Evolutionary conservation across 805 yeast genomes (phyloP).

Genomic region (Maudiozyma serrabonitensis): DNA sequence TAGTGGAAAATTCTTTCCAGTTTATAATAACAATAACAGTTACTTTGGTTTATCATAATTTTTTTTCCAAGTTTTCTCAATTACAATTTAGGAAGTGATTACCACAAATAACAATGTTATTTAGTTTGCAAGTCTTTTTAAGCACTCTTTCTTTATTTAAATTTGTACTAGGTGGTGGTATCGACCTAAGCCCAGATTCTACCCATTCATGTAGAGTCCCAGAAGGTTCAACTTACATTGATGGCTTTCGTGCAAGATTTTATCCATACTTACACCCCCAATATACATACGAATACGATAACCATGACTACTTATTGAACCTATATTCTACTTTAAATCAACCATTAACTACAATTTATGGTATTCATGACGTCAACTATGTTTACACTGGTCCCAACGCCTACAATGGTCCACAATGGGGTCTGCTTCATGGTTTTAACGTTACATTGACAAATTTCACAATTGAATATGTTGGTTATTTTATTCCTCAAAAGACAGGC

Average conservation of each 20-base stretch:
- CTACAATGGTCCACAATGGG: background rate
- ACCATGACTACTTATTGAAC: background rate
- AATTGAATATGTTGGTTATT: constrained; percentile 23
- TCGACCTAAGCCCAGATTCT: background rate
- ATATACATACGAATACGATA: background rate
- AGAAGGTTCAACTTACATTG: background rate
- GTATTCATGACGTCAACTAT: background rate
- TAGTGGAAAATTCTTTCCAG: too few species aligned
- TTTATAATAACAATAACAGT: too few species aligned
- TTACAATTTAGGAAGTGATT: too few species aligned
- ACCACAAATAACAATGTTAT: background rate
- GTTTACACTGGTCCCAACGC: background rate
- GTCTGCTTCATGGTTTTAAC: background rate
- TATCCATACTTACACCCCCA: background rate
- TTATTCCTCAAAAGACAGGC: constrained; percentile 25
- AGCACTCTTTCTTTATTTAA: background rate
- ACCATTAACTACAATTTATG: background rate
- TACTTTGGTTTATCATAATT: too few species aligned
- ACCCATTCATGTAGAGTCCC: background rate
- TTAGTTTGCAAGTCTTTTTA: background rate
- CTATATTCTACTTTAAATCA: background rate
- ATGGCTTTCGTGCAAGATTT: constrained; percentile 1
- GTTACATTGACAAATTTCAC: constrained; percentile 12
- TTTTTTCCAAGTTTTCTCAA: too few species aligned
- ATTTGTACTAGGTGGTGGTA: background rate